Evolutionary conservation across 441 rosid species (phyloP).

Genomic region (Pelargonium myrrhifolium): DNA sequence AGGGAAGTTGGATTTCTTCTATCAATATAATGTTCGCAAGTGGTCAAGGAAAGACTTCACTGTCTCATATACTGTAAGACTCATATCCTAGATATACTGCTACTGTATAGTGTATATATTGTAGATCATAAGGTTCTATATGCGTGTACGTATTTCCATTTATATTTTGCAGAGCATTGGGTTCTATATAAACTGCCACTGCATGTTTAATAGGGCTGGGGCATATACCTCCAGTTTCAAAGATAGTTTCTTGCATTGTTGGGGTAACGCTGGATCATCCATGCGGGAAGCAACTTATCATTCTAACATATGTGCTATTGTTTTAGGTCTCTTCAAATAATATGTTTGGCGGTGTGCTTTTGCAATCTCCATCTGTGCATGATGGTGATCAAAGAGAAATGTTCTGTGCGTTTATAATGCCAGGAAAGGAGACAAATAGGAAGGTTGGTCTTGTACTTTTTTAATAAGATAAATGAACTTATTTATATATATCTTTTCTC

Average conservation of each 20-base stretch:
- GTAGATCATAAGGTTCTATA: background rate
- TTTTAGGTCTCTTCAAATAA: constrained; percentile 52
- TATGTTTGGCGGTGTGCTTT: constrained; percentile 64
- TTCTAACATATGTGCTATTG: constrained; percentile 9
- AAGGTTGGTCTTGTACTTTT: constrained; percentile 42
- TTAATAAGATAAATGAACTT: background rate
- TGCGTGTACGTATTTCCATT: background rate
- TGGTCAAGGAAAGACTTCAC: constrained; percentile 71
- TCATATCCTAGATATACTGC: constrained; percentile 9
- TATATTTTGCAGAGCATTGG: background rate
- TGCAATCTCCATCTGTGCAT: constrained; percentile 69
- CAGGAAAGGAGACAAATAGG: constrained; percentile 47
- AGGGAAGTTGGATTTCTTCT: constrained; percentile 53
- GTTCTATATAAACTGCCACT: background rate
- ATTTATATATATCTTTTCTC: constrained; percentile 21
- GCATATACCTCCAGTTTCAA: constrained; percentile 6
- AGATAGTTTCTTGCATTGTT: constrained; percentile 14
- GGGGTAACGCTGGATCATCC: constrained; percentile 18
- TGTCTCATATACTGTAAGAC: constrained; percentile 68
- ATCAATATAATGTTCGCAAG: constrained; percentile 76
- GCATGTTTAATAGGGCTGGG: background rate
- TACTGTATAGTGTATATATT: background rate
- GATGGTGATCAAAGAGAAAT: constrained; percentile 87
- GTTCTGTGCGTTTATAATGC: constrained; percentile 62
- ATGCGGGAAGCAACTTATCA: constrained; percentile 4